A percentile compares a stretch with the other conserved stretches of the same genome.
Evolutionary conservation across 1,284 basidiomycete species (phyloP).

Genomic region (Golubevia pallescens): DNA sequence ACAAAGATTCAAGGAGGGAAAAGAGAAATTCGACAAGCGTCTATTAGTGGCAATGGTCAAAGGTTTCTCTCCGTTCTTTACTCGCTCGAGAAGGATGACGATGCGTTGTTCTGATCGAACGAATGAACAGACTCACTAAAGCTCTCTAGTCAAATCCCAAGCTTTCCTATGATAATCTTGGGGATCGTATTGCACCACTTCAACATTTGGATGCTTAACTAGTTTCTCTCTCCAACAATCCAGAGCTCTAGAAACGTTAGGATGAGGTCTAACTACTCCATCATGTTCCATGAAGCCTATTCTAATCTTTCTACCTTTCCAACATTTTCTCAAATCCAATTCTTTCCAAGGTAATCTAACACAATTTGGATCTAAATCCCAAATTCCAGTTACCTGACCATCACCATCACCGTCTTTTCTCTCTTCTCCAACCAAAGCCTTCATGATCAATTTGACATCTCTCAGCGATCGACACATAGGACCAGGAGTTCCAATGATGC

Average conservation of each 20-base stretch:
- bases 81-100: too few species aligned
- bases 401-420: too few species aligned
- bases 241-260: slow-evolving; percentile 19
- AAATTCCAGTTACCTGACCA: not conserved
- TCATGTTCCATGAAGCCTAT: slow-evolving; percentile 27
- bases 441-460: slow-evolving; percentile 33
- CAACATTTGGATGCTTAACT: slow-evolving; percentile 5
- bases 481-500: slow-evolving; percentile 20
- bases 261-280: slow-evolving; percentile 19
- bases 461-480: slow-evolving; percentile 20
- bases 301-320: slow-evolving; percentile 7
- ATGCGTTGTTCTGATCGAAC: too few species aligned
- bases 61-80: too few species aligned
- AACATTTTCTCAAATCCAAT: too few species aligned
- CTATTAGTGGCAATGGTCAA: too few species aligned
- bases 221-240: slow-evolving; percentile 20
- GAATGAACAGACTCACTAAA: slow-evolving; percentile 34
- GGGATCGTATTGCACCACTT: slow-evolving; percentile 18
- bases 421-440: slow-evolving; percentile 9
- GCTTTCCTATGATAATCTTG: slow-evolving; percentile 19
- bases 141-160: slow-evolving; percentile 30
- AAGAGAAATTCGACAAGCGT: too few species aligned
- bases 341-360: slow-evolving; percentile 14
- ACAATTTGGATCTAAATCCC: not conserved
- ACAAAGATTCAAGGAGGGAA: too few species aligned